Evolutionary conservation across 2,329 filamentous ascomycete species (phyloP), one percentile per base, ranked within the genome.

Genomic region (Rhinocladiella mackenziei): DNA sequence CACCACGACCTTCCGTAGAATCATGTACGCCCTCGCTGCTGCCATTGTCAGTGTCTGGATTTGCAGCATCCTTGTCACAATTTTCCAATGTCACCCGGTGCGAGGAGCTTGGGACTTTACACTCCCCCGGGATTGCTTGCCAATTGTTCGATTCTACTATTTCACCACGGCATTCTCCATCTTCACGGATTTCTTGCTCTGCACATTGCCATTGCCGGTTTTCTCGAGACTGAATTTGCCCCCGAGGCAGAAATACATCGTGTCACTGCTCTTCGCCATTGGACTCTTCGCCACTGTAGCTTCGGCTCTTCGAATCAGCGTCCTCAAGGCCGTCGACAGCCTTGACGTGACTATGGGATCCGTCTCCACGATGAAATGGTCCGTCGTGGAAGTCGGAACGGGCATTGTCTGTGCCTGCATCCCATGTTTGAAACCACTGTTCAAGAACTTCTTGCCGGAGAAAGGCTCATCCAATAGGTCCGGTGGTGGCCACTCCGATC

Each of bases 151-250:
- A 1, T 74, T 77, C 39, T 68, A 79, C 19, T 67, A 76, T 25
- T 70, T 70, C 30, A 69, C 79, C 23, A 77, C 78, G 2, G 72
- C 77, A 20, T 70, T 80, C 51, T 81, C 81, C 58, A 80, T 80
- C 36, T 58, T 75, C 29, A 80, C 77, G 4, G 77, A 83, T 59
- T 71, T 82, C 33, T 56, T 75, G 13, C 70, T 75, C 9, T 74
- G 76, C 23, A 59, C 72, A 0, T 61, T 80, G 3, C 76, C 75
- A 1, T 67, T 78, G 29, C 65, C 65, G 11, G 70, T 69, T 3
- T 66, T 76, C 8, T 62, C 69, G 53, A 61, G 64, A 19, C 59
- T 76, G 1, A 66, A 73, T 35, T 61, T 78, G 28, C 70, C 73
- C 1, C 47, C 53, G 6, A 69, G 66, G 32, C 74, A 78, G 45